phyloP scores from a whole-genome alignment of 2,329 filamentous ascomycete genomes.

The Exophiala lecanii-corni region DNA sequence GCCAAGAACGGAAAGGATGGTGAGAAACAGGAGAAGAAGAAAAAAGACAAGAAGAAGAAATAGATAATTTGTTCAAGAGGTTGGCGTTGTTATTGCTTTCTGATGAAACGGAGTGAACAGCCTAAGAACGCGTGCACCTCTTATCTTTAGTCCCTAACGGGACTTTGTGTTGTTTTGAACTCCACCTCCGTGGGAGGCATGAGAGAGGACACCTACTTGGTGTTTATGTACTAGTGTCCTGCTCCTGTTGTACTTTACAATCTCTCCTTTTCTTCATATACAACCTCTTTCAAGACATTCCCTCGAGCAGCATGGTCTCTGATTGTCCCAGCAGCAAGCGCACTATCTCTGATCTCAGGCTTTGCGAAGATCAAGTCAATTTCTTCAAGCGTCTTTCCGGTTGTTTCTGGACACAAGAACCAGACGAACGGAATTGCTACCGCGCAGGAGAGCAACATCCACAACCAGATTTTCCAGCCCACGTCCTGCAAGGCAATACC shows the following conservation, averaged over 20 bases:
- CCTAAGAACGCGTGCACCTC: too few species aligned
- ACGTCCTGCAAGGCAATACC: constrained; percentile 19
- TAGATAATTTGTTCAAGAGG: too few species aligned
- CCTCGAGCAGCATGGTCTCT: constrained; percentile 4
- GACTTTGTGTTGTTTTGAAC: too few species aligned
- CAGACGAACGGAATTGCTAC: constrained; percentile 20
- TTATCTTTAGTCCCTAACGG: too few species aligned
- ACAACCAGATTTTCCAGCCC: constrained; percentile 37
- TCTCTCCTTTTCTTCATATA: constrained; percentile 2
- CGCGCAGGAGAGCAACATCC: constrained; percentile 29
- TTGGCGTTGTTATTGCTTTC: too few species aligned
- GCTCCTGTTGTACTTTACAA: too few species aligned
- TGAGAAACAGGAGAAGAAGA: constrained; percentile 5
- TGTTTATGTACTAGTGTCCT: too few species aligned
- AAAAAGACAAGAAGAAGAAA: constrained; percentile 1
- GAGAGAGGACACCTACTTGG: too few species aligned
- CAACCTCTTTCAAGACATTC: background rate
- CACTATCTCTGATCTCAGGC: constrained; percentile 15
- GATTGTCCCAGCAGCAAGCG: constrained; percentile 13
- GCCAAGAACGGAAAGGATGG: constrained; percentile 7
- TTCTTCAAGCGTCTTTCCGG: constrained; percentile 49
- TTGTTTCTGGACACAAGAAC: constrained; percentile 21
- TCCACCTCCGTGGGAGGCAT: too few species aligned
- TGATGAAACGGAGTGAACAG: too few species aligned
- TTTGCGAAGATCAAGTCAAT: constrained; percentile 48